Base-by-base conservation (phyloP, 208 protist genomes). In the Sergeia podlipaevii region DNA sequence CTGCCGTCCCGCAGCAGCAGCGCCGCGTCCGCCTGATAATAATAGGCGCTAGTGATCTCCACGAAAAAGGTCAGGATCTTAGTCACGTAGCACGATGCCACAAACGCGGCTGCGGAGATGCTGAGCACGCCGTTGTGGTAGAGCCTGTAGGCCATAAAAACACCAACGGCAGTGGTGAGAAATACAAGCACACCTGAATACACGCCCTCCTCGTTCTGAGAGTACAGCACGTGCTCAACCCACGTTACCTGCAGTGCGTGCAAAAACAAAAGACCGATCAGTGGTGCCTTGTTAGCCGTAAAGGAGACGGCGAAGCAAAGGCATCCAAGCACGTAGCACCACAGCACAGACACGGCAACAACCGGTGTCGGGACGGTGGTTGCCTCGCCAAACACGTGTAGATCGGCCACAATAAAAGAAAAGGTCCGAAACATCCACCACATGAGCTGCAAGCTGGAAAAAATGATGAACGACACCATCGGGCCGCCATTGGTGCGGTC, bases 371-470 rank as follows among this genome's bases (percentile, higher is more conserved):
- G 67, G 29, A 95, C 70, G 3, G 63, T 62, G n/a, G 61, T 46
- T 42, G 78, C 46, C 70, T 89, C 82, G 24, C 84, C 84, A 41
- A 91, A 72, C 49, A 95, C 84, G 56, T 83, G 76, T 32, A 95
- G 61, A 38, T 91, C 80, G 39, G 88, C 60, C 18, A 91, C 74
- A 52, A 95, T 80, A 54, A 92, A 95, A 20, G 84, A 90, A 65
- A 84, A 95, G 54, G 76, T 91, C 38, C 79, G 77, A 58, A 76
- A 87, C 79, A 95, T 91, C 81, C 83, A 95, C 84, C 84, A 95
- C 64, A 90, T 45, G 47, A 95, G 73, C 48, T 92, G 54, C 21
- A 91, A 53, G 17, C 71, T 83, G 4, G 88, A 87, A 54, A 87
- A 87, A 26, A 90, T 50, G 37, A 73, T 85, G 48, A 92, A 95